A percentile compares a stretch with the other conserved stretches of the same genome.
These are phyloP conservation scores for Botryotinia narcissicola DNA, from an alignment of 2,329 filamentous ascomycete genomes.

Conservation along the genomic window DNA sequence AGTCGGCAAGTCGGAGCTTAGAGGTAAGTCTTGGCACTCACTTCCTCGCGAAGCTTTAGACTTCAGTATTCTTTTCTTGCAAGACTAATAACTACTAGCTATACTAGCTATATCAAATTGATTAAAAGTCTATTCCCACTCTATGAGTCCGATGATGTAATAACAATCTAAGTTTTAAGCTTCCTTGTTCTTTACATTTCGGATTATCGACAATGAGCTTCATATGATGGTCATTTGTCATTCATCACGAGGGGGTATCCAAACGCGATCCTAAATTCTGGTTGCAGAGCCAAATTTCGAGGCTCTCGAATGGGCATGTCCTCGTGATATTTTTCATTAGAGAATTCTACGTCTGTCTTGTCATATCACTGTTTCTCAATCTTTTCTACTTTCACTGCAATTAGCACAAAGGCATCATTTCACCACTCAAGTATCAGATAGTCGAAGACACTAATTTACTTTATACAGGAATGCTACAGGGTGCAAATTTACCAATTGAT, in stretches of 20 bases:
- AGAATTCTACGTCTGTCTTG: neutral
- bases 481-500: neutral
- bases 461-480: neutral
- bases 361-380: neutral
- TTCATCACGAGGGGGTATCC: neutral
- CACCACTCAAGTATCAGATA: neutral
- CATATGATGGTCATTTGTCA: neutral
- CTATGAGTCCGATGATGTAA: neutral
- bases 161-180: neutral
- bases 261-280: neutral
- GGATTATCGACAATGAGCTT: neutral
- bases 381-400: neutral
- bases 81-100: neutral
- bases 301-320: neutral
- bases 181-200: neutral
- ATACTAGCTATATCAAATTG: neutral
- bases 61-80: neutral
- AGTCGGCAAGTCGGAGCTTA: conserved; percentile 13
- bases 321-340: neutral
- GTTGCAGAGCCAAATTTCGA: neutral
- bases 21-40: neutral
- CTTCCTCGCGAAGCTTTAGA: neutral
- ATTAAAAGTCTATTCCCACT: neutral
- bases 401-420: neutral
- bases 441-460: neutral